Evolutionary conservation across 495 filamentous ascomycete genomes (phyloP).

Genomic region (Chaetomium cochliodes): DNA sequence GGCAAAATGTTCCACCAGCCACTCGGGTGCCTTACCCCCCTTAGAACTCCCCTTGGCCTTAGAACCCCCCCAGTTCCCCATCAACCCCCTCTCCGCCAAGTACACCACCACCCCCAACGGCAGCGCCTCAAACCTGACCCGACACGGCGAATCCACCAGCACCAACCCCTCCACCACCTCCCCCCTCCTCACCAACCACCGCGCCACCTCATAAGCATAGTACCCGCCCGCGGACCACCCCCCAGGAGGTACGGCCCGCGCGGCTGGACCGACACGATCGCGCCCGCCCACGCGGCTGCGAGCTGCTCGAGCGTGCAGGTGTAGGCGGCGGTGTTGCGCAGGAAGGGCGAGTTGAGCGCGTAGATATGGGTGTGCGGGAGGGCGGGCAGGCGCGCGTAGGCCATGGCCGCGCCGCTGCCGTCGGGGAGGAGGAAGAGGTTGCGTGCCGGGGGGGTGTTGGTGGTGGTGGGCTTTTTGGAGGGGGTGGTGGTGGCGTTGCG

Average conservation of each 20-base stretch:
- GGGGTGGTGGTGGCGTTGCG: neutral
- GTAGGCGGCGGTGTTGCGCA: neutral
- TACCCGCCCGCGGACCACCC: neutral
- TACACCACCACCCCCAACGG: neutral
- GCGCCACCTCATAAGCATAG: neutral
- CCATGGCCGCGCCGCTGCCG: neutral
- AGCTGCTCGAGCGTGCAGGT: neutral
- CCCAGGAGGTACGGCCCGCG: neutral
- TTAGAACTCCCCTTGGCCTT: too few relatives aligned
- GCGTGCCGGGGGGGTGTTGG: neutral
- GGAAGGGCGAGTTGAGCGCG: neutral
- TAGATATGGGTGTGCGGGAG: neutral
- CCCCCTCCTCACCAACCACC: neutral
- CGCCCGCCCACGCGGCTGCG: neutral
- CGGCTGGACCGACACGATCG: neutral
- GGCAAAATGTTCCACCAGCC: neutral
- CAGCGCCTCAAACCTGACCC: neutral
- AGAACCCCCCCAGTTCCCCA: neutral
- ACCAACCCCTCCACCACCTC: neutral
- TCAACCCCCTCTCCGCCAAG: neutral
- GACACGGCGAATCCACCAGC: neutral
- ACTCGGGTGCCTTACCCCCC: neutral
- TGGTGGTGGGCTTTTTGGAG: neutral
- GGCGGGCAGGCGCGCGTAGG: neutral
- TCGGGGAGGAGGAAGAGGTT: constrained; percentile 4